Evolutionary conservation across 1,284 basidiomycete species (phyloP), one percentile per base, ranked within the genome.

Genomic region (Apiotrichum sp.): DNA sequence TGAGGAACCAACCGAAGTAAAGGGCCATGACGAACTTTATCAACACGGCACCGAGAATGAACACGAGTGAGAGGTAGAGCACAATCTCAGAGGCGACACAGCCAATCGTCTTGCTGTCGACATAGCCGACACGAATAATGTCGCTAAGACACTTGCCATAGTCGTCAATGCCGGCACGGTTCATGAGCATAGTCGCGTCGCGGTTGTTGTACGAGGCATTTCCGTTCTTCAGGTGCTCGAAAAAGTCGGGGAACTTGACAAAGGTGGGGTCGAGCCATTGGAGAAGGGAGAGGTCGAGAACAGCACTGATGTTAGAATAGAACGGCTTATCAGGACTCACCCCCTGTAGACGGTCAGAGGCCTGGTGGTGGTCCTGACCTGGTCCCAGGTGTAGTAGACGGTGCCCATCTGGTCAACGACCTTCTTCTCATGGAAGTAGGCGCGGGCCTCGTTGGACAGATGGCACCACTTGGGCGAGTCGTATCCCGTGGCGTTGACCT

Each of bases 1-100:
- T 91, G 71, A 92, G 85, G 82, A 97, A 98, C 95, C 95, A 99
- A 42, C 89, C 83, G 76, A 98, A 99, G 72, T 91, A 81, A 66
- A 98, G 88, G 43, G 96, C 95, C 92, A 98, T 95, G 65, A 83
- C 80, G 79, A 98, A 99, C 61, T 93, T 91, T 77, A 97, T 93
- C 54, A 83, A 81, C 55, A 98, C 95, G 58, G 97, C 93, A 59
- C 95, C 96, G 62, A 97, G 86, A 73, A 99, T 98, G 83, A 98
- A 96, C 64, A 95, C 84, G 65, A 98, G 85, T 47, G 95, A 97
- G 55, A 97, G 81, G 74, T 95, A 96, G 58, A 98, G 86, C 43
- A 98, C 93, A 59, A 97, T 86, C 59, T 88, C 82, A 29, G 95
- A 97, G 2, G 93, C 93, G 57, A 98, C 88, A 69, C 95, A 99